These are phyloP conservation scores for Mucor mucedo DNA, from an alignment of 371 early-diverging fungal genomes.

Conservation along the genomic window DNA sequence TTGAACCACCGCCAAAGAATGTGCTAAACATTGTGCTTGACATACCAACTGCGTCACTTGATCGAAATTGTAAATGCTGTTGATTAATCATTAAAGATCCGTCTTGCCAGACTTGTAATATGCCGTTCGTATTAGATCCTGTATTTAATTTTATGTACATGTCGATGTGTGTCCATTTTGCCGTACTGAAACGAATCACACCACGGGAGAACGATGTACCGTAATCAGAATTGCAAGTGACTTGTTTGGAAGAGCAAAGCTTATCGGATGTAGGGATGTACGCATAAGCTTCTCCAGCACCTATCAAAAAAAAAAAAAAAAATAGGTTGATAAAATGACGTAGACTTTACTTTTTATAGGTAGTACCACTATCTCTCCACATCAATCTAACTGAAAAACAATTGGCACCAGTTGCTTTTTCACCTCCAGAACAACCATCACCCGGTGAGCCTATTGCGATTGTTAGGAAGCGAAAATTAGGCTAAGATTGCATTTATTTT, in stretches of 20 bases:
- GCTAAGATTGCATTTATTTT: not conserved
- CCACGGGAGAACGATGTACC: slow-evolving; percentile 59
- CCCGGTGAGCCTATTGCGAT: slow-evolving; percentile 26
- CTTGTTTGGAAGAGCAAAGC: slow-evolving; percentile 39
- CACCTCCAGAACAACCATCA: slow-evolving; percentile 52
- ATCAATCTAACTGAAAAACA: slow-evolving; percentile 52
- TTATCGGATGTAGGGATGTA: slow-evolving; percentile 44
- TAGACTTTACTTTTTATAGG: not conserved
- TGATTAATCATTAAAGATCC: slow-evolving; percentile 40
- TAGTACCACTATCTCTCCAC: slow-evolving; percentile 54
- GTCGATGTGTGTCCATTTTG: slow-evolving; percentile 46
- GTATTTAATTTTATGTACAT: slow-evolving; percentile 48
- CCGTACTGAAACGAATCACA: slow-evolving; percentile 38
- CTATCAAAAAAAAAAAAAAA: slow-evolving; percentile 8
- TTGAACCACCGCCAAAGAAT: slow-evolving; percentile 58
- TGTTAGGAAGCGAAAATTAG: not conserved
- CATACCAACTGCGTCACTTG: slow-evolving; percentile 33
- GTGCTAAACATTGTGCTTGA: slow-evolving; percentile 48
- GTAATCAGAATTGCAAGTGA: slow-evolving; percentile 48
- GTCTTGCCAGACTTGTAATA: slow-evolving; percentile 46
- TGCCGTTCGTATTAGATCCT: slow-evolving; percentile 41
- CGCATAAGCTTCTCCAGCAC: slow-evolving; percentile 45
- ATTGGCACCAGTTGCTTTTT: slow-evolving; percentile 40
- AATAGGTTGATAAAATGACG: not conserved
- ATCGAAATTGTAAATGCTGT: slow-evolving; percentile 41